phyloP scores from a whole-genome alignment of 495 filamentous ascomycete species.

The Trichoderma gamsii region DNA sequence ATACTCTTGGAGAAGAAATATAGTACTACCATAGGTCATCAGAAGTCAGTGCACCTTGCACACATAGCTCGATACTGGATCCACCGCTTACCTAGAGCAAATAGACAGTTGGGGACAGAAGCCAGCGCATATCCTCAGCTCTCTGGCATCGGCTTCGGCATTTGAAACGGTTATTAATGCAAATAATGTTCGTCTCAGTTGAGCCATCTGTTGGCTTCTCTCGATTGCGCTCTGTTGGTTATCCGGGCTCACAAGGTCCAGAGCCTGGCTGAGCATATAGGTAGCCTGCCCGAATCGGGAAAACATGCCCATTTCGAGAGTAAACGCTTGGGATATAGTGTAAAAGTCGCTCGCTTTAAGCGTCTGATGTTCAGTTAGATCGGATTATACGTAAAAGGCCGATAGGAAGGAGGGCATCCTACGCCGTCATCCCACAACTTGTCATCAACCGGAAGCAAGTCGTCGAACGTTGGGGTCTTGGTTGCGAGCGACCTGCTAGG shows the following conservation, averaged over 20 bases:
- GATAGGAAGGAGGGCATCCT: conserved; percentile 14
- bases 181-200: conserved; percentile 31
- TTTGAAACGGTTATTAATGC: conserved; percentile 27
- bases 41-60: background rate
- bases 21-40: conserved; percentile 8
- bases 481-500: background rate
- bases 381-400: background rate
- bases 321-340: conserved; percentile 21
- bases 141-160: conserved; percentile 19
- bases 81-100: conserved; percentile 26
- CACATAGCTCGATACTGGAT: conserved; percentile 12
- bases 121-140: conserved; percentile 8
- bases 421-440: conserved; percentile 25
- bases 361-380: conserved; percentile 2
- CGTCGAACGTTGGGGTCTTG: conserved; percentile 28
- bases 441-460: conserved; percentile 31
- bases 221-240: conserved; percentile 5
- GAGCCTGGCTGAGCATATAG: conserved; percentile 25
- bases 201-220: conserved; percentile 22
- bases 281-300: conserved; percentile 26
- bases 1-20: conserved; percentile 19
- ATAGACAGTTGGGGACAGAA: conserved; percentile 18
- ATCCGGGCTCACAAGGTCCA: conserved; percentile 16
- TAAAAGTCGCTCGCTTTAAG: background rate
- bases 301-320: conserved; percentile 25